Evolutionary conservation across 352 stramenopile genomes (phyloP).

Genomic region (Globisporangium iwayamae): DNA sequence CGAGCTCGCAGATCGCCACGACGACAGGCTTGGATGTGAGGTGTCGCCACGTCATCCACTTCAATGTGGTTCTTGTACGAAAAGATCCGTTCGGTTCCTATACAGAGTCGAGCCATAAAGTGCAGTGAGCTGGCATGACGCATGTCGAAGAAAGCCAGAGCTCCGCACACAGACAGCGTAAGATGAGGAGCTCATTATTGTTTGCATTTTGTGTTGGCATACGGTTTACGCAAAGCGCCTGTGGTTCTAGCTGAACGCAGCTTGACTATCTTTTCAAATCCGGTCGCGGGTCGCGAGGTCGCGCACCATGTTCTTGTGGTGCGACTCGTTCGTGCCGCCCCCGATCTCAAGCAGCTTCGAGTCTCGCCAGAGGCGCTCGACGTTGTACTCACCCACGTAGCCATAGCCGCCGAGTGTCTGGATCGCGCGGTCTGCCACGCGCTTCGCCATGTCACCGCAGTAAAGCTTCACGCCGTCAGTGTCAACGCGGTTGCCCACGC

Average conservation of each 20-base stretch:
- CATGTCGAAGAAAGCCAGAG: not conserved
- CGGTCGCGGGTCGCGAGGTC: slow-evolving; percentile 48
- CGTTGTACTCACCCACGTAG: slow-evolving; percentile 99
- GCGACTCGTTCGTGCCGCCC: slow-evolving; percentile 97
- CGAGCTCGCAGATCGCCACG: no score
- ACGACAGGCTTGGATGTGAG: no score
- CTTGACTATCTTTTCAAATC: slow-evolving; percentile 30
- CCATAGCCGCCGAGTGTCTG: slow-evolving; percentile 97
- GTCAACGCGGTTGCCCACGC: slow-evolving; percentile 95
- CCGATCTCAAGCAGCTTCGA: slow-evolving; percentile 99
- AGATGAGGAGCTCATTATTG: not conserved
- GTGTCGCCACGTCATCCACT: slow-evolving; percentile 11
- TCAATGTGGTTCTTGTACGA: slow-evolving; percentile 10
- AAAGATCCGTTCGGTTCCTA: slow-evolving; percentile 1
- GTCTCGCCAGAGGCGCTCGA: slow-evolving; percentile 98
- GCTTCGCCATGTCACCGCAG: slow-evolving; percentile 96
- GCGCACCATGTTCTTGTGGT: slow-evolving; percentile 98
- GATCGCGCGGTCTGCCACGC: slow-evolving; percentile 97
- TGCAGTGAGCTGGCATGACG: not conserved
- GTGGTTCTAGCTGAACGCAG: not conserved
- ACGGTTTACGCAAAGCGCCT: not conserved
- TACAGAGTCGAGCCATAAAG: slow-evolving; percentile 1
- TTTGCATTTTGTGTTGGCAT: not conserved
- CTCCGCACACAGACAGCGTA: not conserved
- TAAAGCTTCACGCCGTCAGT: slow-evolving; percentile 99